These are phyloP conservation scores for Lactarius pseudohatsudake DNA, from an alignment of 768 basidiomycete genomes.

Conservation along the genomic window DNA sequence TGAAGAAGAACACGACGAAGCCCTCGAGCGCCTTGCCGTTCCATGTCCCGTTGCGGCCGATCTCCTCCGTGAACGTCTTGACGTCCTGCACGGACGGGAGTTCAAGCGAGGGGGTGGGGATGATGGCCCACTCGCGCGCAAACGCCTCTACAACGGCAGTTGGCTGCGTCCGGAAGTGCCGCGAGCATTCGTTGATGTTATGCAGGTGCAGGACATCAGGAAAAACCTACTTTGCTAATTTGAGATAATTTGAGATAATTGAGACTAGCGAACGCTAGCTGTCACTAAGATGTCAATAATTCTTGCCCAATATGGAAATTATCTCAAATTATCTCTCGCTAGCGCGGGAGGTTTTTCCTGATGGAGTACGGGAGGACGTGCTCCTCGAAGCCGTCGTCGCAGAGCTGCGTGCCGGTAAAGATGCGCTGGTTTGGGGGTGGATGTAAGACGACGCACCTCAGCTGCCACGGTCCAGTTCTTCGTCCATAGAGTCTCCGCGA, in stretches of 20 bases:
- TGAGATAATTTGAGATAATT: no score
- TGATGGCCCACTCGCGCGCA: constrained; percentile 89
- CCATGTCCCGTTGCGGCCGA: constrained; percentile 72
- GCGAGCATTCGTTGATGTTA: constrained; percentile 74
- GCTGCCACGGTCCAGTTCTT: constrained; percentile 87
- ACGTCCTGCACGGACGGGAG: constrained; percentile 67
- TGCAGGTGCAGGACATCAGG: constrained; percentile 95
- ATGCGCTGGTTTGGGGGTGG: background rate
- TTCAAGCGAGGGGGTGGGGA: constrained; percentile 63
- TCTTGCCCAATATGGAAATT: no score
- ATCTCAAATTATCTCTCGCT: no score
- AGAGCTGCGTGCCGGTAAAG: constrained; percentile 56
- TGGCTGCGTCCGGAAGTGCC: constrained; percentile 68
- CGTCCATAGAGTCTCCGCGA: constrained; percentile 75
- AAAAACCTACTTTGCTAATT: no score
- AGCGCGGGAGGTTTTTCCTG: no score
- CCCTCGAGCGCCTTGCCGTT: constrained; percentile 85
- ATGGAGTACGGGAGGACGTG: constrained; percentile 85
- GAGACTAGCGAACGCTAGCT: no score
- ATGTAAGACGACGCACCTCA: constrained; percentile 56
- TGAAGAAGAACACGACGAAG: constrained; percentile 99
- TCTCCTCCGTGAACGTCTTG: constrained; percentile 63
- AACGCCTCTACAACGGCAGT: constrained; percentile 70
- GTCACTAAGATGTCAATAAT: no score
- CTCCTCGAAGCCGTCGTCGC: constrained; percentile 96